phyloP scores from a whole-genome alignment of 2,329 filamentous ascomycete genomes.

The Xylaria arbuscula region DNA sequence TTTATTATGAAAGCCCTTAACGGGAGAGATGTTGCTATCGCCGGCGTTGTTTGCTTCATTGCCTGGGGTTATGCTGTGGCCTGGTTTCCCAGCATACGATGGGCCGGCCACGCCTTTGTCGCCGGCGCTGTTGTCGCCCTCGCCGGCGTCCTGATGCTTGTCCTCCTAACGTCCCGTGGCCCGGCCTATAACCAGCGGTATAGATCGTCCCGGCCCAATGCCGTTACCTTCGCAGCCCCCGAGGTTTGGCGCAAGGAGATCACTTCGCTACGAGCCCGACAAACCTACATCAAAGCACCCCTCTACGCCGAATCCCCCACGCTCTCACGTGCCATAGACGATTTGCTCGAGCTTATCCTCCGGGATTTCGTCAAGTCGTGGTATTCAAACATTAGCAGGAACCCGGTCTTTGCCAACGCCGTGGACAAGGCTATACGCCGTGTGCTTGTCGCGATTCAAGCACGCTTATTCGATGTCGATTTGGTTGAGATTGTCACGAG shows the following conservation, averaged over 20 bases:
- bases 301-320: slow-evolving; percentile 81
- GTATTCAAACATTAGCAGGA: slow-evolving; percentile 88
- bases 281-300: slow-evolving; percentile 73
- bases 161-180: slow-evolving; percentile 71
- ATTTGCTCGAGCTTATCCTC: slow-evolving; percentile 78
- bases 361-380: slow-evolving; percentile 89
- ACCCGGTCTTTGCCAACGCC: slow-evolving; percentile 83
- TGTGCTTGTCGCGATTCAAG: slow-evolving; percentile 76
- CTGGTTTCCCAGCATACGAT: slow-evolving; percentile 85
- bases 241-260: slow-evolving; percentile 77
- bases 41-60: slow-evolving; percentile 77
- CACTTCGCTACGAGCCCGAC: slow-evolving; percentile 71
- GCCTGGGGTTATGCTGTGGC: slow-evolving; percentile 88
- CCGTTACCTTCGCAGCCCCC: slow-evolving; percentile 69
- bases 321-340: slow-evolving; percentile 83
- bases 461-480: slow-evolving; percentile 80
- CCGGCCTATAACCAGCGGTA: slow-evolving; percentile 55
- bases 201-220: slow-evolving; percentile 56
- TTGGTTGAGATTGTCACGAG: slow-evolving; percentile 85
- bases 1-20: slow-evolving; percentile 73
- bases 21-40: slow-evolving; percentile 77
- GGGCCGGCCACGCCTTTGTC: slow-evolving; percentile 85
- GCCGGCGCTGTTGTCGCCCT: slow-evolving; percentile 71
- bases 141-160: slow-evolving; percentile 65
- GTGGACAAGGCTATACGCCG: slow-evolving; percentile 83